Percentiles rank a stretch among this genome's conserved stretches.
These are phyloP conservation scores for Ceratocystiopsis minuta DNA, from an alignment of 2,329 filamentous ascomycete genomes.

Conservation along the genomic window DNA sequence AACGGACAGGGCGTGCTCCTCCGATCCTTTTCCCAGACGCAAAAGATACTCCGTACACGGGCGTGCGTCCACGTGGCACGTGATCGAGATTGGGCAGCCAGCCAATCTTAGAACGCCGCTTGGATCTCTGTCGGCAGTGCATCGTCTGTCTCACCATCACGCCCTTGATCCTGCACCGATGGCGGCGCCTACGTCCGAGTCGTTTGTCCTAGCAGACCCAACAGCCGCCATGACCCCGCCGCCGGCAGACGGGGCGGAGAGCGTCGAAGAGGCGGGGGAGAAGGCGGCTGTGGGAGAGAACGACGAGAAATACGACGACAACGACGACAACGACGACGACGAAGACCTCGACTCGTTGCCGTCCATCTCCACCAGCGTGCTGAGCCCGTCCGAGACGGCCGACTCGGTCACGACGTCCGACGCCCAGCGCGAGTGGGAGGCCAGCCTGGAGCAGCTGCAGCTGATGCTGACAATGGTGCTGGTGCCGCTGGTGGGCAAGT, in stretches of 20 bases:
- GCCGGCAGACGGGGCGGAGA: neutral
- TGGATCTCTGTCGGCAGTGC: no score
- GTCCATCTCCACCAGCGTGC: constrained; percentile 35
- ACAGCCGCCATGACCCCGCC: constrained; percentile 17
- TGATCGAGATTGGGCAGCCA: no score
- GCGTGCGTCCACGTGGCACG: no score
- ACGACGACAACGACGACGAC: constrained; percentile 22
- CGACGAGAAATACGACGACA: neutral
- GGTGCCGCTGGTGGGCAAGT: constrained; percentile 87
- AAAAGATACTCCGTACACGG: no score
- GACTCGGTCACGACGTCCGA: constrained; percentile 42
- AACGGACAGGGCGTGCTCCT: no score
- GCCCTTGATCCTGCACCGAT: neutral
- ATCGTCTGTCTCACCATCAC: no score
- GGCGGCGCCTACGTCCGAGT: constrained; percentile 21
- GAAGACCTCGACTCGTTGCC: constrained; percentile 47
- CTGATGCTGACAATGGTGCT: constrained; percentile 85
- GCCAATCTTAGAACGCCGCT: no score
- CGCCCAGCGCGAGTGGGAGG: constrained; percentile 88
- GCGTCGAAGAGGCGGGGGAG: neutral
- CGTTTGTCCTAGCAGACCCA: constrained; percentile 32
- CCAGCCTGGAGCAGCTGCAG: constrained; percentile 84
- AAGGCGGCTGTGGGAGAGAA: no score
- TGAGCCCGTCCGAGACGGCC: constrained; percentile 10
- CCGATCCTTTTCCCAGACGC: no score